These are phyloP conservation scores for Eimeria tenella DNA, from an alignment of 169 alveolate species.

Conservation along the genomic window DNA sequence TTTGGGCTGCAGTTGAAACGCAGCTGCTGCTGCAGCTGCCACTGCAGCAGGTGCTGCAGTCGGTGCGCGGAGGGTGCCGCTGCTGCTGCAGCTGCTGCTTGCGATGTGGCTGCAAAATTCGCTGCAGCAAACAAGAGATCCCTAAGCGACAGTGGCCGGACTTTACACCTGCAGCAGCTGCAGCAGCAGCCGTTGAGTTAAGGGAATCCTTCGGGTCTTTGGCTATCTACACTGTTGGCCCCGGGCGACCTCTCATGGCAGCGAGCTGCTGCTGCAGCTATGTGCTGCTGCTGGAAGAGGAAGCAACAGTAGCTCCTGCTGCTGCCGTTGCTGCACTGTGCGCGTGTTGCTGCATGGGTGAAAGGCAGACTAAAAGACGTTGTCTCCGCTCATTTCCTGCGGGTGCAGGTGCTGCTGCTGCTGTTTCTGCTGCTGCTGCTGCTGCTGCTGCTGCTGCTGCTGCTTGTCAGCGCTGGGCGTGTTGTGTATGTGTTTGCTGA, in stretches of 20 bases:
- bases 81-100: no score
- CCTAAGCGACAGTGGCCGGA: no score
- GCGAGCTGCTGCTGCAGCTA: not conserved
- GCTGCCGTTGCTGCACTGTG: not conserved
- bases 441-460: constrained; percentile 49
- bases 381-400: no score
- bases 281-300: not conserved
- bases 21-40: constrained; percentile 7
- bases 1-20: not conserved
- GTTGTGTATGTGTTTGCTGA: constrained; percentile 52
- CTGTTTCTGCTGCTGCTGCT: constrained; percentile 28
- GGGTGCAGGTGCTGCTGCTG: not conserved
- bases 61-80: no score
- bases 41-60: no score
- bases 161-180: not conserved
- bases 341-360: not conserved
- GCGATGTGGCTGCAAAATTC: no score
- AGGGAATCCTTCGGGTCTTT: not conserved
- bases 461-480: not conserved
- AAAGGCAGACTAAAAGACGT: not conserved
- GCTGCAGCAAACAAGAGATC: no score
- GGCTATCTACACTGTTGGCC: no score
- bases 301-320: not conserved
- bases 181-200: not conserved
- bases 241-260: not conserved